These are phyloP conservation scores for Acacia melanoxylon DNA, from an alignment of 306 rosid genomes.

Conservation along the genomic window DNA sequence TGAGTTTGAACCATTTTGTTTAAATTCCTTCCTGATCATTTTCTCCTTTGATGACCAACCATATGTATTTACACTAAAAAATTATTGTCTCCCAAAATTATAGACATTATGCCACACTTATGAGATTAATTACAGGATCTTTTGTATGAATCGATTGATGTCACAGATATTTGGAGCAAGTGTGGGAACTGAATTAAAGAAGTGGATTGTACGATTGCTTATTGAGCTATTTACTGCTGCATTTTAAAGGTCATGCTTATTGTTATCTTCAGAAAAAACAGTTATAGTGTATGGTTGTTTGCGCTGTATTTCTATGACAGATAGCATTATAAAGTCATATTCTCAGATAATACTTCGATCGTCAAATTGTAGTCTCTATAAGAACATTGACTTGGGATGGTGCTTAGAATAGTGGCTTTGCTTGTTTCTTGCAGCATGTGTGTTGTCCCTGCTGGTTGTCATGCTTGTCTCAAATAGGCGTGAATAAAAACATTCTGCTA, in stretches of 20 bases:
- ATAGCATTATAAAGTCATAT: not conserved
- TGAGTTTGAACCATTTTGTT: not conserved
- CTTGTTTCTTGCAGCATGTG: not conserved
- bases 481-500: not conserved
- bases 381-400: not conserved
- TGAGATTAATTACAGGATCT: not conserved
- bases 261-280: not conserved
- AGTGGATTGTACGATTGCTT: slow-evolving; percentile 1
- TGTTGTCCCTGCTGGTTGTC: not conserved
- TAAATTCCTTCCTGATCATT: not conserved
- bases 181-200: not conserved
- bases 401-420: not conserved
- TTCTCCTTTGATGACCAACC: not conserved
- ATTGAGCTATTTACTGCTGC: not conserved
- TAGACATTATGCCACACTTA: not conserved
- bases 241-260: not conserved
- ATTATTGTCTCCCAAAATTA: not conserved
- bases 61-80: not conserved
- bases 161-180: not conserved
- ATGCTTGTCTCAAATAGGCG: not conserved
- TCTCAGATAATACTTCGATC: not conserved
- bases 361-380: not conserved
- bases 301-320: not conserved
- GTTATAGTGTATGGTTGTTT: not conserved
- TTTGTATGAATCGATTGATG: not conserved